A percentile compares a stretch with the other conserved stretches of the same genome.
Evolutionary conservation across 176 grass and related monocot species (phyloP).

Genomic region (Stipa capillata): DNA sequence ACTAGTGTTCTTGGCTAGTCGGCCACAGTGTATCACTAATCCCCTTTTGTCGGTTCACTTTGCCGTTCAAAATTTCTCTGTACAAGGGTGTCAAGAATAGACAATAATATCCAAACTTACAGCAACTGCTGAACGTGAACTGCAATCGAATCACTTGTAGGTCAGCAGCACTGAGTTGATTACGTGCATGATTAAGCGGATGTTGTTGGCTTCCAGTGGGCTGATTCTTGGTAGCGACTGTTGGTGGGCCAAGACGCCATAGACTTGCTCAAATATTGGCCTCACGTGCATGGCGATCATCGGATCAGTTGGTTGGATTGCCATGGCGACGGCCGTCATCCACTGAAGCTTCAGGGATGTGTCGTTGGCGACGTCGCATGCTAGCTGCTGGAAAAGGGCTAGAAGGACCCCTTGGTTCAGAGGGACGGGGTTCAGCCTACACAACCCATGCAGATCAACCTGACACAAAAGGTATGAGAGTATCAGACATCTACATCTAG

Average conservation of each 20-base stretch:
- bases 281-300: constrained; percentile 63
- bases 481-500: background rate
- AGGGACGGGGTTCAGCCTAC: constrained; percentile 44
- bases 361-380: constrained; percentile 67
- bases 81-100: constrained; percentile 27
- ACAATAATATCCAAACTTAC: background rate
- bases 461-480: constrained; percentile 13
- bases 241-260: constrained; percentile 41
- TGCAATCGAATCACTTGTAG: constrained; percentile 48
- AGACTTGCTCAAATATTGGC: constrained; percentile 90
- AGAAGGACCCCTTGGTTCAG: constrained; percentile 87
- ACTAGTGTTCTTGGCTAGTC: background rate
- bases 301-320: constrained; percentile 61
- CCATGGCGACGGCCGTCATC: constrained; percentile 73
- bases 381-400: constrained; percentile 88
- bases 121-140: background rate
- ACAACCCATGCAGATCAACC: constrained; percentile 83
- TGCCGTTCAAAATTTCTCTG: constrained; percentile 36
- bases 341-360: constrained; percentile 57
- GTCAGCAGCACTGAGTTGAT: constrained; percentile 72
- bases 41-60: background rate
- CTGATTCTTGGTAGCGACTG: constrained; percentile 36
- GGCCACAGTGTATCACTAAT: background rate
- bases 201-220: constrained; percentile 31
- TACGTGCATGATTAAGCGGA: constrained; percentile 72